Base-by-base conservation (phyloP, 2,329 filamentous ascomycete species). In the Aaosphaeria pasadenensis region DNA sequence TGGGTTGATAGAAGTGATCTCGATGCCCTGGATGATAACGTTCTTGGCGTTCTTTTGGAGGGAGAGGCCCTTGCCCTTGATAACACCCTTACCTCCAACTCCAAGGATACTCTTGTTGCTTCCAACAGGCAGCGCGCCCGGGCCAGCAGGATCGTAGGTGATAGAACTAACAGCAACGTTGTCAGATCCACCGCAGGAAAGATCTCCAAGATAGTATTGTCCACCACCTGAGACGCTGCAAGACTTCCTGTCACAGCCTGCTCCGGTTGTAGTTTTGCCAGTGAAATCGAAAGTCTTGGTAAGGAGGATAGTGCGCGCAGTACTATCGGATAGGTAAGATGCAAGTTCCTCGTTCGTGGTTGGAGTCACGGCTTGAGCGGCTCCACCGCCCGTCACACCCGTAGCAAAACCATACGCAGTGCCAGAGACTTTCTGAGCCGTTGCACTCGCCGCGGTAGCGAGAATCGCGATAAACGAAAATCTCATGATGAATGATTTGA, bases 21-120 rank as follows among this genome's bases (percentile, higher is more conserved):
- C 58, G 9, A 74, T 58, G 50, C 74, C 74, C 52, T 74, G 68
- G 49, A 75, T 66, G 51, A 67, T 66, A 17, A 72, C 55, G 49
- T 73, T 73, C 43, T 53, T 58, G 3, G 57, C 65, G 24, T 62
- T 63, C 9, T 57, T 57, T 13, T 55, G 52, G 29, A 76, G 56
- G 0, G 63, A 60, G 5, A 76, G 59, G 6, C 73, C 73, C 51
- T 72, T 75, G 43, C 74, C 73, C 28, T 66, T 69, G 44, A 76
- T 63, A 2, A 73, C 59, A 38, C 67, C 74, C 42, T 64, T 67
- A 30, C 60, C 66, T 3, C 71, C 72, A 17, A 66, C 59, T 11
- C 74, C 73, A 29, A 76, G 50, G 38, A 76, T 66, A 2, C 65
- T 67, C 58, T 76, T 76, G 56, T 76, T 68, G 45, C 66, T 70